phyloP scores from a whole-genome alignment of 306 rosid species.

The Gastrolobium bilobum region DNA sequence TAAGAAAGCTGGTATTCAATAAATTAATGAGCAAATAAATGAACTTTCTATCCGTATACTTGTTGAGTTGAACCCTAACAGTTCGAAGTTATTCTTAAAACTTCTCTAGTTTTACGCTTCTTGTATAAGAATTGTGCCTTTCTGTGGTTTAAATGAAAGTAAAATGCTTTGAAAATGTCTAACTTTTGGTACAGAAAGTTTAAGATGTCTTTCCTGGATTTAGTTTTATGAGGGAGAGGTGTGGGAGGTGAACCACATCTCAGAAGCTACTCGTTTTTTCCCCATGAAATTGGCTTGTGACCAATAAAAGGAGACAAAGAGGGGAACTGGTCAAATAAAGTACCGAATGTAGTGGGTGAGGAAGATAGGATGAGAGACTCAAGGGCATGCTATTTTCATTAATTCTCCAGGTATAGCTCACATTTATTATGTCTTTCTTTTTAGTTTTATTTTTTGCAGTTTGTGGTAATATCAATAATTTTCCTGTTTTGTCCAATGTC shows the following conservation, averaged over 20 bases:
- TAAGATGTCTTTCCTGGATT: conserved; percentile 26
- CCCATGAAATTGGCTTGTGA: background rate
- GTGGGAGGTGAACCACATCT: background rate
- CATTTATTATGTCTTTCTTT: background rate
- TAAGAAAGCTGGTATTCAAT: conserved; percentile 18
- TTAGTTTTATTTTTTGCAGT: background rate
- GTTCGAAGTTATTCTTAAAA: conserved; percentile 3
- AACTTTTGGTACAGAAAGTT: conserved; percentile 2
- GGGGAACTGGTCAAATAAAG: conserved; percentile 15
- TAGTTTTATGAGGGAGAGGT: background rate
- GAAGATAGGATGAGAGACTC: conserved; percentile 24
- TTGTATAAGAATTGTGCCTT: conserved; percentile 5
- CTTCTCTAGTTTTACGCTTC: background rate
- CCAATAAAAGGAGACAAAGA: conserved; percentile 28
- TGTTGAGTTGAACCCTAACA: conserved; percentile 22
- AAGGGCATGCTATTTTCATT: background rate
- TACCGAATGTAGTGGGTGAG: conserved; percentile 3
- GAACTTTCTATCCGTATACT: conserved; percentile 10
- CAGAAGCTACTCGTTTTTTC: conserved; percentile 22
- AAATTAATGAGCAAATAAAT: background rate
- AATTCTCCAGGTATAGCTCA: background rate
- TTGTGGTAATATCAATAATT: background rate
- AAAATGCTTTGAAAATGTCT: conserved; percentile 17
- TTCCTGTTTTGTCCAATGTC: background rate
- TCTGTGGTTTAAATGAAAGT: conserved; percentile 4